Evolutionary conservation across 2,329 filamentous ascomycete species (phyloP).

Genomic region (Botrytis medusae): DNA sequence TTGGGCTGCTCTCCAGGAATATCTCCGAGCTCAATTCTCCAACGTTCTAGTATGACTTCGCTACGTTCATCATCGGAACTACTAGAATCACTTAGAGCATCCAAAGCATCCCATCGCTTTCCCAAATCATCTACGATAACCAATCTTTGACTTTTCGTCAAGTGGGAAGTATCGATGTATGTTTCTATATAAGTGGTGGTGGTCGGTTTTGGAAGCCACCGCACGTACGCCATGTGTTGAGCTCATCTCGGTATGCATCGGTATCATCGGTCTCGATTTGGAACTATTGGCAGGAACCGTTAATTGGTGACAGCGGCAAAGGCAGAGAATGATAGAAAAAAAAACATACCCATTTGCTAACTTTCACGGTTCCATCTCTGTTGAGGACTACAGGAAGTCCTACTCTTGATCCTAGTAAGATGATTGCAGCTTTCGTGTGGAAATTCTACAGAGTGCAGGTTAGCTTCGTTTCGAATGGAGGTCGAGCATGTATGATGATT

Average conservation of each 20-base stretch:
- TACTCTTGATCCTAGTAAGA: slow-evolving; percentile 79
- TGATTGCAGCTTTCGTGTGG: slow-evolving; percentile 80
- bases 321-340: background rate
- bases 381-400: slow-evolving; percentile 57
- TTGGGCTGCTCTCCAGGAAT: slow-evolving; percentile 49
- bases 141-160: slow-evolving; percentile 82
- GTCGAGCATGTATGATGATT: slow-evolving; percentile 4
- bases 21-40: slow-evolving; percentile 80
- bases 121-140: slow-evolving; percentile 86
- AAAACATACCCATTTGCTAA: slow-evolving; percentile 79
- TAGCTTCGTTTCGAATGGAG: slow-evolving; percentile 16
- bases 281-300: slow-evolving; percentile 59
- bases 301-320: background rate
- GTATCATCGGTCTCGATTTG: slow-evolving; percentile 94
- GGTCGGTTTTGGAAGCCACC: slow-evolving; percentile 76
- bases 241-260: slow-evolving; percentile 78
- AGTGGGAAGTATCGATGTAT: slow-evolving; percentile 75
- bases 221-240: slow-evolving; percentile 77
- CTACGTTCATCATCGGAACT: slow-evolving; percentile 41
- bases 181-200: slow-evolving; percentile 87
- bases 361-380: slow-evolving; percentile 59
- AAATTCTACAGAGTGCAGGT: slow-evolving; percentile 70
- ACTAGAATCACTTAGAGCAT: slow-evolving; percentile 69
- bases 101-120: slow-evolving; percentile 88
- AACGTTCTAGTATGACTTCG: slow-evolving; percentile 85